Evolutionary conservation across 768 basidiomycete species (phyloP).

Genomic region (Amanita brunnescens): DNA sequence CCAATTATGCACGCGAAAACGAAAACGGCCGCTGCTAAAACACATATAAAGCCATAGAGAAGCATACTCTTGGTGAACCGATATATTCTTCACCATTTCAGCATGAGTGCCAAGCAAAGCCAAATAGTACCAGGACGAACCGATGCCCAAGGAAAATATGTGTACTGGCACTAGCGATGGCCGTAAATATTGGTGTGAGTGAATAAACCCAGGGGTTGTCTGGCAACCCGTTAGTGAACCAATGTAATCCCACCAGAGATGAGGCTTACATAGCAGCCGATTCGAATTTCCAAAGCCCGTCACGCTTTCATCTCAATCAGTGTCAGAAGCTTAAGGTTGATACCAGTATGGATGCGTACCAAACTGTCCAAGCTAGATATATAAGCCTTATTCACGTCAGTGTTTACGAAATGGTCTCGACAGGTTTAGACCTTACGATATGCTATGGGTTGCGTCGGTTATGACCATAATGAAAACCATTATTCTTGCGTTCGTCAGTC

Average conservation of each 20-base stretch:
- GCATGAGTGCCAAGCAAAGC: background rate
- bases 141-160: background rate
- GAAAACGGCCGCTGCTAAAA: background rate
- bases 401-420: background rate
- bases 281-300: conserved; percentile 10
- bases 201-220: conserved; percentile 7
- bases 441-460: conserved; percentile 11
- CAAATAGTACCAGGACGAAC: background rate
- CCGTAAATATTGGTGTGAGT: conserved; percentile 9
- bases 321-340: background rate
- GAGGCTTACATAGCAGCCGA: conserved; percentile 5
- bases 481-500: background rate
- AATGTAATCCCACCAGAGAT: background rate
- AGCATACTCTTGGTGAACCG: background rate
- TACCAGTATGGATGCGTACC: background rate
- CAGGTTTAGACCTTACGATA: conserved; percentile 8
- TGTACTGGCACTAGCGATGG: conserved; percentile 4
- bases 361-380: conserved; percentile 4
- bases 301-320: conserved; percentile 5
- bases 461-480: conserved; percentile 10
- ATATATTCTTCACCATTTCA: background rate
- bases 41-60: background rate
- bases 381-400: conserved; percentile 5
- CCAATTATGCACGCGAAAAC: background rate
- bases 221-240: background rate